Base-by-base conservation (phyloP, 2,329 filamentous ascomycete species). In the Magnaporthiopsis rhizophila region DNA sequence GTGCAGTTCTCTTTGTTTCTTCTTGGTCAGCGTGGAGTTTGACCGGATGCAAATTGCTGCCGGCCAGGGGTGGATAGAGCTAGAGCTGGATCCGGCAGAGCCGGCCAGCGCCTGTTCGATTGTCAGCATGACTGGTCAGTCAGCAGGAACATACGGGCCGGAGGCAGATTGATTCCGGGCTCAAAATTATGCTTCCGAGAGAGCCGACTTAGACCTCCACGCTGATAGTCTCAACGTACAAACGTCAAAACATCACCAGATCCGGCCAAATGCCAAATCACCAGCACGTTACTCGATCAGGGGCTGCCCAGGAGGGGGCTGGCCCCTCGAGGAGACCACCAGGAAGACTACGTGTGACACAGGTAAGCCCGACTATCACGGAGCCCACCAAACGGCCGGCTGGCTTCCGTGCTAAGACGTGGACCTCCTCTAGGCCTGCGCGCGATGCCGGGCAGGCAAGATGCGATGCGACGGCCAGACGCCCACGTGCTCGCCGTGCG, bases 401-500 rank as follows among this genome's bases (percentile, higher is more conserved):
- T 12, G 11, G 34, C 9, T 36, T 30, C 28, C 28, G 28, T 30
- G 28, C 28, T 30, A 30, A 30, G 28, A 30, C 28, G 5, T 30
- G 28, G 28, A 30, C 5, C 28, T 30, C 28, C 28, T 3, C 28
- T 30, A 67, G 64, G 65, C 65, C 30, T 67, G 65, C 53, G 28
- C 58, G 30, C 64, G 60, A 64, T 67, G 65, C 59, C 62, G 62
- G 45, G 21, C 60, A 21, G 50, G 36, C 21, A 67, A 67, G 61
- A 24, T 56, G 57, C 62, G 64, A 45, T 67, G 65, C 61, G 65
- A 64, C 30, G 65, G 64, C 58, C 38, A 63, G 30, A 64, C 45
- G 58, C 65, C 65, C 1, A 62, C 61, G 1, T 67, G 65, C 57
- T 62, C 65, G 32, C 26, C 60, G 6, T 67, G 65, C 38, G 59